Base-by-base conservation (phyloP, 2,329 filamentous ascomycete genomes). In the Podosphaera fusca region DNA sequence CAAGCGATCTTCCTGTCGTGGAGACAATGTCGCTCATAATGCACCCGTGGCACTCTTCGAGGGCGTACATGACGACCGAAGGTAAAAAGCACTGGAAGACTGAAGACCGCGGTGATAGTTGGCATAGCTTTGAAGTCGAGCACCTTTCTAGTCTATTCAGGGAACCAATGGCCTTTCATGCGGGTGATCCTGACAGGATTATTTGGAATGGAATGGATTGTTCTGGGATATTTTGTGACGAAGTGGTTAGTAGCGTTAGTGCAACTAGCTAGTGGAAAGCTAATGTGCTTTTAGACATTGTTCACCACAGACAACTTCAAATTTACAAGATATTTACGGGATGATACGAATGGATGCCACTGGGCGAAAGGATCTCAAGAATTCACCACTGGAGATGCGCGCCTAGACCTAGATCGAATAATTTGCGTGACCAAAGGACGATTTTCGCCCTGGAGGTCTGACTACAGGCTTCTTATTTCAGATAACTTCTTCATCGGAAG, bases 231-330 rank as follows among this genome's bases (percentile, higher is more conserved):
- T 77, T 78, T 64, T 87, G 84, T 68, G 72, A 77, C 59, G 79
- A 83, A 65, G 70, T 77, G 58, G 72, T 69, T 61, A 61, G 65
- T 58, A 46, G 10, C 4, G 29, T 7, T n/a, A 2, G 35, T 31
- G 12, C 10, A 4, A 30, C 9, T 33, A 36, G 47, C 4, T 42
- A 35, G 21, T 21, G 31, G 14, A 36, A 30, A 4, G 31, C 60
- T 61, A 55, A 61, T 54, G 4, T 21, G 34, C 9, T 1, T 30
- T n/a, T 56, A 68, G 67, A 61, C 78, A 56, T 73, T 75, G 66
- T 95, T 95, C 68, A 96, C 92, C 2, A 81, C 76, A 12, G 84
- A 96, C 69, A 87, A 87, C 61, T 98, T 98, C 72, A 75, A 83
- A 61, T 77, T 76, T 4, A 77, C 80, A 55, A 76, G 84, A 62